Conservation (phyloP, 768 basidiomycete species). For the Cantharellus anzutake region DNA sequence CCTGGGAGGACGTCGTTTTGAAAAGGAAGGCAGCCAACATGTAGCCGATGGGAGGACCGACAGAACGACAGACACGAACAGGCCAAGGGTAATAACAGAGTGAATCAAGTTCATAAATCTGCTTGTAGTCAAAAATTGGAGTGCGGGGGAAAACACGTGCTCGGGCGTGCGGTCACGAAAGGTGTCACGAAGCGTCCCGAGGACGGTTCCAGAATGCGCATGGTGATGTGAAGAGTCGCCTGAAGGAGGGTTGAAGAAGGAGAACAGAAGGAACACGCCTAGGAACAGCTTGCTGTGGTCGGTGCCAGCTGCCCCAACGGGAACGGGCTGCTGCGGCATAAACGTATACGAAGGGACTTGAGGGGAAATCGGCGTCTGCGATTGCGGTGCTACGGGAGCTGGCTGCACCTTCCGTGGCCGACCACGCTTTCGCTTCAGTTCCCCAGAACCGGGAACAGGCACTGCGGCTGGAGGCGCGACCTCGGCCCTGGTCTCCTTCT, state of each 20-base stretch:
- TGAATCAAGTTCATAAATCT: not conserved
- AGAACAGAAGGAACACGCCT: constrained; percentile 68
- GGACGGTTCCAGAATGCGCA: not conserved
- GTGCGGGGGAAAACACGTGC: too few relatives aligned
- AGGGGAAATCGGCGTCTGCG: not conserved
- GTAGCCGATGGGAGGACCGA: constrained; percentile 23
- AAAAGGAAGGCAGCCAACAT: not conserved
- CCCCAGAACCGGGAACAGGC: constrained; percentile 24
- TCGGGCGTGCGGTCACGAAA: too few relatives aligned
- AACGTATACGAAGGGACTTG: not conserved
- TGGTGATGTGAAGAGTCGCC: constrained; percentile 36
- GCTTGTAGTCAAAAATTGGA: too few relatives aligned
- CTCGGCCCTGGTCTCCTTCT: constrained; percentile 24
- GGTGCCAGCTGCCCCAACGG: constrained; percentile 10
- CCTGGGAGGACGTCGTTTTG: too few relatives aligned
- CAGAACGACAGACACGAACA: constrained; percentile 38
- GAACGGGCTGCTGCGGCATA: too few relatives aligned
- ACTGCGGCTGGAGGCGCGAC: constrained; percentile 10
- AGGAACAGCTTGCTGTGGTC: constrained; percentile 39
- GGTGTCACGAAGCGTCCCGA: not conserved
- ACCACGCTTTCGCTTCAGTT: constrained; percentile 64
- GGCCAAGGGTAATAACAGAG: constrained; percentile 29
- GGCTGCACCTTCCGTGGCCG: constrained; percentile 55
- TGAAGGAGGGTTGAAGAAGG: constrained; percentile 68
- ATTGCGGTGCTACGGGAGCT: constrained; percentile 12